These are phyloP conservation scores for Leucogyrophana mollusca DNA, from an alignment of 768 basidiomycete species.

Conservation along the genomic window DNA sequence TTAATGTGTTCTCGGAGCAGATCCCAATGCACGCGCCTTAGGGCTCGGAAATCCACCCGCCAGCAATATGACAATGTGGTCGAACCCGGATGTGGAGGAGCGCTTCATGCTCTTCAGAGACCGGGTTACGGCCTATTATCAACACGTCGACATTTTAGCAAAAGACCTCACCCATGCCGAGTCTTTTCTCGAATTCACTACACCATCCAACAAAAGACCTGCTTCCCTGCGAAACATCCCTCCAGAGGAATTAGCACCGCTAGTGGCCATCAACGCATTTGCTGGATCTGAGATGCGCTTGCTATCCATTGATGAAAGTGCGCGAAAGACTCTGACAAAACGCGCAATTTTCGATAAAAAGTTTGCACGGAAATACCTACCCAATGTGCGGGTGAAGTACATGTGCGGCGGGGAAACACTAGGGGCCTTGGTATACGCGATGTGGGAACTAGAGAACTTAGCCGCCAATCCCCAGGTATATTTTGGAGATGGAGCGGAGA, in stretches of 20 bases:
- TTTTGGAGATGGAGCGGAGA: constrained; percentile 5
- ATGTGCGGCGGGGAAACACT: constrained; percentile 1
- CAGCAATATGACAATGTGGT: background rate
- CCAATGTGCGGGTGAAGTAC: constrained; percentile 6
- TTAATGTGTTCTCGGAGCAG: background rate
- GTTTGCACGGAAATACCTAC: constrained; percentile 4
- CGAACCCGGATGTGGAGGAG: background rate
- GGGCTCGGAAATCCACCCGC: background rate
- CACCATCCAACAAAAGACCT: background rate
- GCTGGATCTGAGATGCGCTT: background rate
- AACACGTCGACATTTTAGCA: background rate
- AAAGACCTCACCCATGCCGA: background rate
- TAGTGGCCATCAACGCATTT: constrained; percentile 5
- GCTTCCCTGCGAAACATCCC: constrained; percentile 3
- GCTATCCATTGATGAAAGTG: background rate
- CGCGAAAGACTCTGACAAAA: background rate
- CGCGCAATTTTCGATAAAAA: constrained; percentile 5
- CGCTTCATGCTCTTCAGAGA: constrained; percentile 1
- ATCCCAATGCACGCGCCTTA: background rate
- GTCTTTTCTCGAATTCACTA: constrained; percentile 1
- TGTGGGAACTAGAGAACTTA: constrained; percentile 1
- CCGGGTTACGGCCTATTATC: constrained; percentile 1
- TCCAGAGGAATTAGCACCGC: background rate
- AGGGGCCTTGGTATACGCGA: background rate
- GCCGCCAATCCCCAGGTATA: background rate